phyloP scores from a whole-genome alignment of 139 green algal species.

The Tetradesmus obliquus region DNA sequence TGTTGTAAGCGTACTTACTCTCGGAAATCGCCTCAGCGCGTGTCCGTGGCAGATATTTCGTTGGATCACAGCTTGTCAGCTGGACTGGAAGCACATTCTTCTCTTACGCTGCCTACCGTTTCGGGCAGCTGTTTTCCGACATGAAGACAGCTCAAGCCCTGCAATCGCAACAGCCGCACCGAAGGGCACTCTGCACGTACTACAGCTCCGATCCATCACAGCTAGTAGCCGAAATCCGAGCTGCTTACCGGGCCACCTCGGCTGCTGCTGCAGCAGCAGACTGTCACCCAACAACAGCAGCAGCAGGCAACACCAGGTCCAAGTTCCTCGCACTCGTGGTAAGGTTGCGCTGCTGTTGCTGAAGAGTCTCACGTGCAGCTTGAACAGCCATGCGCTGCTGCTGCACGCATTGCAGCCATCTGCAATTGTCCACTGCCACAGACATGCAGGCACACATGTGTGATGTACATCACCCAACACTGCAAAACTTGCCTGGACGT shows the following conservation, averaged over 20 bases:
- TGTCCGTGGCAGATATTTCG: no score
- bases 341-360: not conserved
- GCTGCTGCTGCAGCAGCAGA: not conserved
- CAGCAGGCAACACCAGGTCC: not conserved
- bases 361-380: not conserved
- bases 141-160: not conserved
- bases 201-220: not conserved
- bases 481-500: no score
- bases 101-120: no score
- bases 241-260: not conserved
- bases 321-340: slow-evolving; percentile 20
- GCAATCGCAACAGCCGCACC: not conserved
- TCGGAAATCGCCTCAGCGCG: no score
- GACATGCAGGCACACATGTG: not conserved
- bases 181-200: slow-evolving; percentile 20
- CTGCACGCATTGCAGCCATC: not conserved
- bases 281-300: not conserved
- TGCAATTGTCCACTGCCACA: not conserved
- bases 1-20: no score
- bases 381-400: not conserved
- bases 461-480: no score
- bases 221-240: not conserved
- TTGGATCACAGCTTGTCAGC: not conserved
- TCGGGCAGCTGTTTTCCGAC: not conserved
- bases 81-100: not conserved